Evolutionary conservation across 139 green algal genomes (phyloP).

Genomic region (Zygnema cylindricum): DNA sequence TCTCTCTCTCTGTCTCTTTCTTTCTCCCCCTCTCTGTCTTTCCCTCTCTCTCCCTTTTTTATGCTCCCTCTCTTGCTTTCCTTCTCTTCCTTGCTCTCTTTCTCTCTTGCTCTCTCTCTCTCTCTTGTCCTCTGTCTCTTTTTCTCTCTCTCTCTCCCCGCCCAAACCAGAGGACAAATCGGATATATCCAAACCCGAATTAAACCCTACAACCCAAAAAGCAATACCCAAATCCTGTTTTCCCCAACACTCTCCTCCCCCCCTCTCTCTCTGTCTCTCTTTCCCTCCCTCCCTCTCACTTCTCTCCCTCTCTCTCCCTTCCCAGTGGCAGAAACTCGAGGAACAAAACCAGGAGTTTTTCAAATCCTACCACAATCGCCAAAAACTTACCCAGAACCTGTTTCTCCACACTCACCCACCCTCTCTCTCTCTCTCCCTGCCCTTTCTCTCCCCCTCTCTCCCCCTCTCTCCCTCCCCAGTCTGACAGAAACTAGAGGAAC

Average conservation of each 20-base stretch:
- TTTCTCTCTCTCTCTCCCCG: background rate
- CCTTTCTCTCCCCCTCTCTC: too few species aligned
- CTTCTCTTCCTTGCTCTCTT: background rate
- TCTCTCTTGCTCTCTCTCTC: background rate
- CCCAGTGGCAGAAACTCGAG: conserved; percentile 94
- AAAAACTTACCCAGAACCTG: conserved; percentile 85
- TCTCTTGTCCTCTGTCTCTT: background rate
- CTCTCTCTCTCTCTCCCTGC: background rate
- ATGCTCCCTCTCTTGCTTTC: too few species aligned
- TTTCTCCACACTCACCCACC: too few species aligned
- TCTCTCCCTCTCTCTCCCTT: background rate
- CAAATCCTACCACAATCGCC: conserved; percentile 81
- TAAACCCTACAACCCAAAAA: too few species aligned
- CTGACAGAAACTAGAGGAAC: conserved; percentile 93
- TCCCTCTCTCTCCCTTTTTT: background rate
- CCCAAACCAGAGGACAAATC: too few species aligned
- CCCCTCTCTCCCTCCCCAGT: conserved; percentile 65
- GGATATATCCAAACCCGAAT: too few species aligned
- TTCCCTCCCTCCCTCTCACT: background rate
- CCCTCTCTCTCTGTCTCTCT: background rate
- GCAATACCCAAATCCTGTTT: too few species aligned
- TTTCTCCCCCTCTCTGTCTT: background rate
- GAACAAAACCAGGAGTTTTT: conserved; percentile 94
- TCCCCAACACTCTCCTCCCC: background rate
- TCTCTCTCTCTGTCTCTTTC: background rate